phyloP scores from a whole-genome alignment of 2,329 filamentous ascomycete species.

The Colletotrichum sp. region DNA sequence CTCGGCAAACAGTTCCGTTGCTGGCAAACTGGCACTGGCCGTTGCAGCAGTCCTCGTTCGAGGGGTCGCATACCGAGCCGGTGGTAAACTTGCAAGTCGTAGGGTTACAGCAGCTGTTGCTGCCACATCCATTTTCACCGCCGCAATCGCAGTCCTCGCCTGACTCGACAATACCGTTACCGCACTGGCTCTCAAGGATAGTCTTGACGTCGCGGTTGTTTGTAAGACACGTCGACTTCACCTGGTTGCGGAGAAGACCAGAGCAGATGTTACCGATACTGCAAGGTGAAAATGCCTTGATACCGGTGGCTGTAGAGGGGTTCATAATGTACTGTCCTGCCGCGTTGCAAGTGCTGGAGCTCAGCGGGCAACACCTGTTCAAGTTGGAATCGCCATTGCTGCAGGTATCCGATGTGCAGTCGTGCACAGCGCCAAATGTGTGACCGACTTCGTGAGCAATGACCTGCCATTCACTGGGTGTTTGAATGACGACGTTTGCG shows the following conservation, averaged over 20 bases:
- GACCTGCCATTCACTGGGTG: constrained; percentile 89
- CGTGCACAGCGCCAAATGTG: constrained; percentile 95
- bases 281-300: constrained; percentile 85
- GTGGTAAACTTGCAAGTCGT: constrained; percentile 84
- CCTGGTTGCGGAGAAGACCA: constrained; percentile 77
- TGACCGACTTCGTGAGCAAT: constrained; percentile 95
- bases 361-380: constrained; percentile 81
- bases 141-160: constrained; percentile 98
- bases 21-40: constrained; percentile 69
- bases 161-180: constrained; percentile 90
- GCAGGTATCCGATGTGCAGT: constrained; percentile 79
- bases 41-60: constrained; percentile 84
- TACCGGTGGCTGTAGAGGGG: constrained; percentile 76
- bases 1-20: constrained; percentile 77
- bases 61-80: constrained; percentile 78
- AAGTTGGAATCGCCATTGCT: constrained; percentile 56
- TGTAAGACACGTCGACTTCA: constrained; percentile 79
- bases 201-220: constrained; percentile 84
- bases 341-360: constrained; percentile 72
- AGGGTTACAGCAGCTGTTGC: constrained; percentile 84
- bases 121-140: constrained; percentile 71
- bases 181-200: constrained; percentile 84
- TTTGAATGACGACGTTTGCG: constrained; percentile 88
- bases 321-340: constrained; percentile 92
- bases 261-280: constrained; percentile 94